These are phyloP conservation scores for Thermoascus crustaceus DNA, from an alignment of 2,329 filamentous ascomycete species.

Conservation along the genomic window DNA sequence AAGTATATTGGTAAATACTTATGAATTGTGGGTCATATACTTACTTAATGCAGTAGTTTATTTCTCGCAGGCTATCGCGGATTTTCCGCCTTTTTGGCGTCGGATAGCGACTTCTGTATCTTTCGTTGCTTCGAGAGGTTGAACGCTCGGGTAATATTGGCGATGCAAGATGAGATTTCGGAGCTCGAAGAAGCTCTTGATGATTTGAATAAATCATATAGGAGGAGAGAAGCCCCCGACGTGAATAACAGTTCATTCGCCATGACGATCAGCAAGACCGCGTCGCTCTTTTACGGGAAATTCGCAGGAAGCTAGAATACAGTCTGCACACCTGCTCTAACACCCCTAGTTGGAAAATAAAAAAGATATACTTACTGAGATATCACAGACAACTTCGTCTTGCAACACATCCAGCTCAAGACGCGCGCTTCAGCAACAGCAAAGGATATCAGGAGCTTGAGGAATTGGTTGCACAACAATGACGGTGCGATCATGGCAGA, in stretches of 20 bases:
- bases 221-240: constrained; percentile 8
- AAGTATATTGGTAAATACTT: constrained; percentile 5
- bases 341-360: constrained; percentile 12
- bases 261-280: constrained; percentile 16
- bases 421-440: constrained; percentile 6
- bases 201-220: constrained; percentile 17
- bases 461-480: constrained; percentile 3
- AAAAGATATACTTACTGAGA: constrained; percentile 4
- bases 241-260: constrained; percentile 20
- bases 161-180: constrained; percentile 27
- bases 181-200: constrained; percentile 22
- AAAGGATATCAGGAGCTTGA: constrained; percentile 16
- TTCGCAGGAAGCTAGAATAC: constrained; percentile 16
- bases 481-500: constrained; percentile 1
- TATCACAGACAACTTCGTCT: constrained; percentile 3
- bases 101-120: constrained; percentile 24
- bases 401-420: constrained; percentile 2
- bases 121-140: constrained; percentile 27
- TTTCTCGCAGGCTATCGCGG: constrained; percentile 15
- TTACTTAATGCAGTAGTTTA: no score
- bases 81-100: constrained; percentile 21
- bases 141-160: constrained; percentile 22
- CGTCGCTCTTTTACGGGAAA: constrained; percentile 6
- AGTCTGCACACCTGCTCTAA: constrained; percentile 18
- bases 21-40: no score